phyloP scores from a whole-genome alignment of 1,284 basidiomycete genomes.

The Waitea zeae region DNA sequence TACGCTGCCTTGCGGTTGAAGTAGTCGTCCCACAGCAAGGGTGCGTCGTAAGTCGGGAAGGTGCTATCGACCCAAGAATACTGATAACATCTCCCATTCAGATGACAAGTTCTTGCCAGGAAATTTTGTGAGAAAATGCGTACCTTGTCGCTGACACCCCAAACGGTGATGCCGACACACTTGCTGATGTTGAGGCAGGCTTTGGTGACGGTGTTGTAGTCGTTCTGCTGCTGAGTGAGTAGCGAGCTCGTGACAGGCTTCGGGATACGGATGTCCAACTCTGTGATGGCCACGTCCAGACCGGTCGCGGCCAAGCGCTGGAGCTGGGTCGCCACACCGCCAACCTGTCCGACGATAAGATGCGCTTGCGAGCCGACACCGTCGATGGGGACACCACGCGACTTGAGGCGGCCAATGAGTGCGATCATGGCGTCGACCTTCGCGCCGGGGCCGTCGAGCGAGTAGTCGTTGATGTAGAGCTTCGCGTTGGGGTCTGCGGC shows the following conservation, averaged over 20 bases:
- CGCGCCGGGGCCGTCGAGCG: slow-evolving; percentile 16
- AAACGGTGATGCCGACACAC: slow-evolving; percentile 36
- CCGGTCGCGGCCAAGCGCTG: slow-evolving; percentile 32
- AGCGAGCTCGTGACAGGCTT: not conserved
- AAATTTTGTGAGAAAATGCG: slow-evolving; percentile 8
- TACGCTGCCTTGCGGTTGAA: too few species aligned
- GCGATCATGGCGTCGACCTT: slow-evolving; percentile 34
- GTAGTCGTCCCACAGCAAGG: too few species aligned
- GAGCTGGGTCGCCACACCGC: slow-evolving; percentile 27
- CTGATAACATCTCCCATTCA: too few species aligned
- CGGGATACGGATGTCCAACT: slow-evolving; percentile 31
- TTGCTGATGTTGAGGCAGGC: slow-evolving; percentile 30
- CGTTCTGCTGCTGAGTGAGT: slow-evolving; percentile 27
- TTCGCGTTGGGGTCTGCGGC: slow-evolving; percentile 18
- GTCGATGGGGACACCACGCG: slow-evolving; percentile 31
- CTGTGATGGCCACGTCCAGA: slow-evolving; percentile 40
- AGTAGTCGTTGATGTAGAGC: slow-evolving; percentile 14
- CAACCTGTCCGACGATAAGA: slow-evolving; percentile 29
- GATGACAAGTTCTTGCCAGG: slow-evolving; percentile 1
- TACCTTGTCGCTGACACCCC: slow-evolving; percentile 38
- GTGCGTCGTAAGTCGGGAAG: too few species aligned
- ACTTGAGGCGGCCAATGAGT: slow-evolving; percentile 27
- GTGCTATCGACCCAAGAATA: slow-evolving; percentile 36
- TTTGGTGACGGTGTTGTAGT: slow-evolving; percentile 33
- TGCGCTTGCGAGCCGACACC: slow-evolving; percentile 28